These are phyloP conservation scores for Tephrocybe sp. DNA, from an alignment of 768 basidiomycete genomes.

Conservation along the genomic window DNA sequence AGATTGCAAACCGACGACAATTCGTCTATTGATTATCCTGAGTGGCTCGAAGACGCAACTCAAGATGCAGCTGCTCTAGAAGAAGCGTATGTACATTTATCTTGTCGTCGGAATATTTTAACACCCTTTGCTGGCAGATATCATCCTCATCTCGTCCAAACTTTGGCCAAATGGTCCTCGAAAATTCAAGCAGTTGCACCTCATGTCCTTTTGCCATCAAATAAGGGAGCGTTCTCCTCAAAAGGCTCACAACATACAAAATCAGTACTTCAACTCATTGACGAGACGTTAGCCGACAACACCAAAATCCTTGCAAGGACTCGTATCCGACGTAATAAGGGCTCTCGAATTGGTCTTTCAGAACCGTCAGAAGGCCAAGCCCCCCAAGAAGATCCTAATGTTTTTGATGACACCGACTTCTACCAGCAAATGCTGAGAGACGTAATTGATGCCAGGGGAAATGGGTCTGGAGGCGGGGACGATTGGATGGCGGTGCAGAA, in stretches of 20 bases:
- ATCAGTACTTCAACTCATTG: constrained; percentile 73
- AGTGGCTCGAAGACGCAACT: constrained; percentile 44
- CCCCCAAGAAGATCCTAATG: constrained; percentile 37
- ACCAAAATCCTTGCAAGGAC: constrained; percentile 65
- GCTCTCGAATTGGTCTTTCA: constrained; percentile 37
- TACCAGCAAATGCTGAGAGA: constrained; percentile 92
- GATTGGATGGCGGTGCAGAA: constrained; percentile 70
- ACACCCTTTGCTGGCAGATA: constrained; percentile 30
- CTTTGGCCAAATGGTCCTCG: constrained; percentile 90
- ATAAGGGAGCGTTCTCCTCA: constrained; percentile 65
- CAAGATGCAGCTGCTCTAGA: constrained; percentile 47
- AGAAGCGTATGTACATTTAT: constrained; percentile 41
- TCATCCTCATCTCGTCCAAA: constrained; percentile 74
- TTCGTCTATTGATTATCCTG: constrained; percentile 26
- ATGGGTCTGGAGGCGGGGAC: constrained; percentile 40
- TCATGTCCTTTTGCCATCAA: constrained; percentile 67
- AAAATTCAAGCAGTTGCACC: constrained; percentile 94
- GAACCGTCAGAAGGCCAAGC: constrained; percentile 32
- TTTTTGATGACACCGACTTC: constrained; percentile 91
- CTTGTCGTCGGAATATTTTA: not conserved
- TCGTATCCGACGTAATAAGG: constrained; percentile 52
- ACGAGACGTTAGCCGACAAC: constrained; percentile 65
- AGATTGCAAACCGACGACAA: constrained; percentile 36
- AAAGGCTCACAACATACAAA: constrained; percentile 56
- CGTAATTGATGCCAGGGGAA: constrained; percentile 73